Evolutionary conservation across 768 basidiomycete species (phyloP), one percentile per base, ranked within the genome.

Genomic region (Mycena epipterygia): DNA sequence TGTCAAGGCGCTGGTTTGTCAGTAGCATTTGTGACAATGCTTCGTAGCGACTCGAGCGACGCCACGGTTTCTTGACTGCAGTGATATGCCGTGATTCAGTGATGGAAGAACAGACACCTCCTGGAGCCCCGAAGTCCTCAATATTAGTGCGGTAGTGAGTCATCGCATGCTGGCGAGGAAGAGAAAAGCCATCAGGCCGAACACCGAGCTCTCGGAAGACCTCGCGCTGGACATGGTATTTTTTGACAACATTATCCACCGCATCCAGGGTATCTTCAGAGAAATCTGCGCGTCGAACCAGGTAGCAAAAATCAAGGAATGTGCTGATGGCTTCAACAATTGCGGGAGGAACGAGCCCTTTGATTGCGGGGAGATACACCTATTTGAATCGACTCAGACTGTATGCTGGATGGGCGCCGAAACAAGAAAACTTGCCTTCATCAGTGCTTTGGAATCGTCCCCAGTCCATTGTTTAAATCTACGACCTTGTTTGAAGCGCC

Each of bases 141-240:
- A 79, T 79, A 7, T 39, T 17, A 12, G 6, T 12, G 2, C 55
- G n/a, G 35, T 79, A 80, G 33, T 79, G 79, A 5, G 35, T 7
- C 7, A 79, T 68, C 1, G 78, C 55, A 52, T 79, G 78, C 33
- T 80, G 79, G 0, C 75, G 70, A 16, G 80, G 80, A 13, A 81
- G 73, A 0, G 70, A 68, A 33, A 72, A 74, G 0, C 37, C 73
- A 23, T 72, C 64, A 0, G 70, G 33, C 9, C 68, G 65, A 13
- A 74, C 67, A 51, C 42, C 42, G 0, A 67, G 32, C 0, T 46
- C 21, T 1, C 42, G 44, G 19, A 71, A 71, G 23, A 63, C 41
- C 42, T 67, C 51, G 19, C 66, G 66, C 6, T 11, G 58, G 2
- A 5, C 5, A 9, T 67, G 66, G 19, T n/a, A 60, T 21, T 33